Base-by-base conservation (phyloP, 2,329 filamentous ascomycete species). In the Lecanicillium sp. region DNA sequence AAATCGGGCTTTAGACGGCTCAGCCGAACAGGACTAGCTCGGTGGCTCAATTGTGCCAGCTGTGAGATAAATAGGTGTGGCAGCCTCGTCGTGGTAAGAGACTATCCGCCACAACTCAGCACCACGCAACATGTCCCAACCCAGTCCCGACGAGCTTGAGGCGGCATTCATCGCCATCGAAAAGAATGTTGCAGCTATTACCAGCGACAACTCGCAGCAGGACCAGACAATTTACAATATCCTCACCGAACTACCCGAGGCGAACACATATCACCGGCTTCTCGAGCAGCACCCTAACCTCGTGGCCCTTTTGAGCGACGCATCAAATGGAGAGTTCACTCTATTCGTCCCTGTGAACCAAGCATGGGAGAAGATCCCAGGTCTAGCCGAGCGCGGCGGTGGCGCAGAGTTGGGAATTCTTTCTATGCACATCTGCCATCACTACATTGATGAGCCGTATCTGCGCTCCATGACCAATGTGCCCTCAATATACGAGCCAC, bases 221-320 rank as follows among this genome's bases (percentile, higher is more conserved):
- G n/a, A 23, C 33, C 14, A 49, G 5, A 44, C 40, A 17, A 33
- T 49, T 12, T 39, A 39, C 32, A 17, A 39, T 24, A 40, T 49
- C 26, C 12, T 44, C 33, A 44, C 20, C 21, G 8, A 6, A 4
- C 21, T 43, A 17, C 33, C 47, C n/a, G 39, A 49, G 5, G 47
- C 47, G 8, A 27, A 19, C 40, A 26, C 21, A n/a, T 49, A 37
- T 30, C 24, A 21, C 26, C 23, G 21, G 20, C 26, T 44, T 1
- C 29, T 44, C 12, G 41, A 44, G 19, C 19, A 35, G 32, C 33
- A 49, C 20, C 39, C 47, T 2, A 17, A 29, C 3, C 27, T 49
- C 19, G 12, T 49, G 5, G 30, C 14, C 2, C 39, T 39, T 8
- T 26, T 49, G 14, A 14, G 21, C 2, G 47, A 40, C 17, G 4